Evolutionary conservation across 345 rosid species (phyloP).

Genomic region (Garcia nutans): DNA sequence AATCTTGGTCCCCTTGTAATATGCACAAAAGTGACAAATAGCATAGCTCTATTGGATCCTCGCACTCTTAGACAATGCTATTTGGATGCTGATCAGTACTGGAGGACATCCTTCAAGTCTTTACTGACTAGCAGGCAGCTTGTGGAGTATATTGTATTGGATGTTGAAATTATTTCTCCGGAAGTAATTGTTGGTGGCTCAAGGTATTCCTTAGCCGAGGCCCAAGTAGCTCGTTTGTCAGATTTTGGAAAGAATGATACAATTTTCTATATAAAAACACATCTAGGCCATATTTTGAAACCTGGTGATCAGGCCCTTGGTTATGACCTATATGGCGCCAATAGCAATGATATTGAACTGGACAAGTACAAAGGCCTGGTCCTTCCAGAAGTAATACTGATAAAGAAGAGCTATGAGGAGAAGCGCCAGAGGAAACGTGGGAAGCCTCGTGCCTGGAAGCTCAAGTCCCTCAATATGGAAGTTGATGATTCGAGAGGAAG

Average conservation of each 20-base stretch:
- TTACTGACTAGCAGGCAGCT: conserved; percentile 52
- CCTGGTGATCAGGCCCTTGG: conserved; percentile 32
- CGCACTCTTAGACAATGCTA: conserved; percentile 44
- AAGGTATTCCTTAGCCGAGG: conserved; percentile 31
- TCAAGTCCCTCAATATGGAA: conserved; percentile 28
- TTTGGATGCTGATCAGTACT: conserved; percentile 56
- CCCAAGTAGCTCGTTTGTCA: conserved; percentile 29
- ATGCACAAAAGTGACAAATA: conserved; percentile 59
- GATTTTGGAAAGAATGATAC: conserved; percentile 27
- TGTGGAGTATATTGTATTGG: conserved; percentile 56
- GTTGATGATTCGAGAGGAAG: conserved; percentile 18
- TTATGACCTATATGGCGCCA: conserved; percentile 22
- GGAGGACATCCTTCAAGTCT: conserved; percentile 43
- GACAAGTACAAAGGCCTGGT: conserved; percentile 19
- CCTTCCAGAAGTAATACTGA: conserved; percentile 20
- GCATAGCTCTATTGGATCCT: conserved; percentile 53
- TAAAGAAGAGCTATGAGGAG: conserved; percentile 26
- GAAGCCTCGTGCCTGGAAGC: conserved; percentile 26
- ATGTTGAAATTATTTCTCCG: conserved; percentile 36
- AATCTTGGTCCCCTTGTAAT: conserved; percentile 26
- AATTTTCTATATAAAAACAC: conserved; percentile 20
- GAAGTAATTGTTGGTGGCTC: conserved; percentile 31
- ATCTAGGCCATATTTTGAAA: conserved; percentile 25
- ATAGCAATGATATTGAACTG: conserved; percentile 20
- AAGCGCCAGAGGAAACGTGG: conserved; percentile 15